Base-by-base conservation (phyloP, 176 grass and related monocot genomes). In the Saccharum officinarum region DNA sequence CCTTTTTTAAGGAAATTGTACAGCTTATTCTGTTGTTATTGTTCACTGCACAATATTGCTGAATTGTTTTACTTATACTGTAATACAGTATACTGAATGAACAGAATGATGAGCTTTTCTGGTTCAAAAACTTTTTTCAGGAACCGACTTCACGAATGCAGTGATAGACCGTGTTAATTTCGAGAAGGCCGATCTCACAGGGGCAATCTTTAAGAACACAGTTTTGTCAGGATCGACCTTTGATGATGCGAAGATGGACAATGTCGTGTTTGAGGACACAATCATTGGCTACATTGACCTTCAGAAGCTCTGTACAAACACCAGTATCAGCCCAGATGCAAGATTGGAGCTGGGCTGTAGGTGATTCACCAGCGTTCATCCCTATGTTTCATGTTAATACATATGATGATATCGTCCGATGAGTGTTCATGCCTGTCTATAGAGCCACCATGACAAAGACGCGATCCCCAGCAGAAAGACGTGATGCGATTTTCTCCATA, bases 231-330 rank as follows among this genome's bases (percentile, higher is more conserved):
- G 93, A 80, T 98, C 93, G 1, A 98, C 97, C 16, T 99, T 98
- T 2, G 72, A 80, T 16, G 88, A 94, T 30, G 93, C 97, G 16
- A 83, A 94, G 72, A 87, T 98, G 69, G 70, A 89, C n/a, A 84
- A 86, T 23, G 88, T 44, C 0, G 71, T 77, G 31, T 99, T 94
- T 12, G 97, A 99, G 83, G 97, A 99, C 83, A 99, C 93, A 4
- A 92, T 98, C 61, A 96, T 98, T 0, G 93, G 97, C 33, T 98
- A 92, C 74, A 86, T 99, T 67, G 97, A 99, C 81, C 93, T 99
- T 69, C 97, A 96, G 82, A 99, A 99, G 91, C 81, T 96, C 23
- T 99, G 93, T 42, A 79, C 61, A 86, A 96, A 99, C 54, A 91
- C 89, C 25, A 84, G 88, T 39, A 92, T 98, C n/a, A 91, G 63